These are phyloP conservation scores for Besnoitia besnoiti DNA, from an alignment of 169 alveolate genomes.

Conservation along the genomic window DNA sequence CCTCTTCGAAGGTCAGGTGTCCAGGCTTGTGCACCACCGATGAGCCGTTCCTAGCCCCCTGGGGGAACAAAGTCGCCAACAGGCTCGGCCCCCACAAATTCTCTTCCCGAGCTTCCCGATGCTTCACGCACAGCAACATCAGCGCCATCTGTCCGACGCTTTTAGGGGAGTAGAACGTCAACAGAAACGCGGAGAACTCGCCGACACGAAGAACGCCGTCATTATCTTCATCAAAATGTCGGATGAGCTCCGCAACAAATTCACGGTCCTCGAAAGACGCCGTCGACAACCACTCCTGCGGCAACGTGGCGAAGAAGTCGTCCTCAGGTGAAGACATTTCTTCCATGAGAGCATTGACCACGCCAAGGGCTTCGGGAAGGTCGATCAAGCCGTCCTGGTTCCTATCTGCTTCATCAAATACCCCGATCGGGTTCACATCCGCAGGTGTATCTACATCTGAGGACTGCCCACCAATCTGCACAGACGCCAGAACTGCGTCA, in stretches of 20 bases:
- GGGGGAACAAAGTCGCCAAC: background rate
- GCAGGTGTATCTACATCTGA: background rate
- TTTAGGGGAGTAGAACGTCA: background rate
- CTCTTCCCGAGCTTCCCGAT: background rate
- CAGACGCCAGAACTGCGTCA: background rate
- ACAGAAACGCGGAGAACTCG: background rate
- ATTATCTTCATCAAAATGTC: background rate
- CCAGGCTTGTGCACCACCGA: background rate
- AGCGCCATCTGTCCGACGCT: background rate
- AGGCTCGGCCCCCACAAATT: background rate
- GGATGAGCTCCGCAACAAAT: background rate
- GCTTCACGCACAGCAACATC: background rate
- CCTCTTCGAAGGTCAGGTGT: background rate
- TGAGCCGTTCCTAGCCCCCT: background rate
- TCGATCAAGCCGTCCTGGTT: slow-evolving; percentile 2
- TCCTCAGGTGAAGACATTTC: background rate
- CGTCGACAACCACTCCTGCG: background rate
- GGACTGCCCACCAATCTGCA: background rate
- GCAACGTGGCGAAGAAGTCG: background rate
- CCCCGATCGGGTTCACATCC: background rate
- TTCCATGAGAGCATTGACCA: background rate
- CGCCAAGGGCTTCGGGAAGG: background rate
- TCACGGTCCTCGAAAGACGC: background rate
- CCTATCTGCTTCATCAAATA: background rate
- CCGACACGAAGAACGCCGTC: background rate